Conservation (phyloP, 1,284 basidiomycete genomes). For the Lentinula novae-zelandiae region DNA sequence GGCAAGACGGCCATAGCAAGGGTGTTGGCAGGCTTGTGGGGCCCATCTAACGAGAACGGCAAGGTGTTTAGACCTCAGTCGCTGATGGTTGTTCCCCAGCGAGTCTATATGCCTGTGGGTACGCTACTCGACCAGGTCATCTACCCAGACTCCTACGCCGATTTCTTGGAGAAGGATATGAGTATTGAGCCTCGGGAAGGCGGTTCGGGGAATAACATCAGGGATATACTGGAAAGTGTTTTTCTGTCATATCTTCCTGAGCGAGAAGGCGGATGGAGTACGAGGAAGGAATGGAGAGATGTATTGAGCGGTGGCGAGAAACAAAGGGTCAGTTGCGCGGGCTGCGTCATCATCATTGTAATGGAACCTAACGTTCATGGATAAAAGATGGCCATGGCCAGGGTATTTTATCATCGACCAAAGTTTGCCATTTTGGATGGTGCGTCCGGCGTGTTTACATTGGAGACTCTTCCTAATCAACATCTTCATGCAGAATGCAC, state of each 20-base stretch:
- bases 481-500: constrained; percentile 71
- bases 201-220: constrained; percentile 48
- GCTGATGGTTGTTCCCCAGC: constrained; percentile 89
- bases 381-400: constrained; percentile 73
- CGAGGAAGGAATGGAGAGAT: constrained; percentile 95
- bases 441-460: constrained; percentile 27
- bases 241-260: constrained; percentile 85
- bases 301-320: constrained; percentile 95
- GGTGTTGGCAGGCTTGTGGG: constrained; percentile 89
- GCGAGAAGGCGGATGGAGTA: constrained; percentile 87
- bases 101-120: constrained; percentile 88
- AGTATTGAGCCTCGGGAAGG: constrained; percentile 46
- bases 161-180: constrained; percentile 62
- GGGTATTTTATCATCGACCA: constrained; percentile 83
- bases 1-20: constrained; percentile 94
- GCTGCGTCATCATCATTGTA: background rate
- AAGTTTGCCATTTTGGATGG: constrained; percentile 75
- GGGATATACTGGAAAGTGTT: constrained; percentile 71
- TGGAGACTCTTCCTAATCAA: background rate
- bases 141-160: constrained; percentile 82
- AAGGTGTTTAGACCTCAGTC: constrained; percentile 38
- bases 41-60: constrained; percentile 32
- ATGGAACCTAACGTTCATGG: constrained; percentile 1
- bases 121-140: constrained; percentile 85
- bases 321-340: constrained; percentile 62